A percentile compares a stretch with the other conserved stretches of the same genome.
phyloP scores from a whole-genome alignment of 768 basidiomycete species.

The Pleurotus salmoneostramineus region DNA sequence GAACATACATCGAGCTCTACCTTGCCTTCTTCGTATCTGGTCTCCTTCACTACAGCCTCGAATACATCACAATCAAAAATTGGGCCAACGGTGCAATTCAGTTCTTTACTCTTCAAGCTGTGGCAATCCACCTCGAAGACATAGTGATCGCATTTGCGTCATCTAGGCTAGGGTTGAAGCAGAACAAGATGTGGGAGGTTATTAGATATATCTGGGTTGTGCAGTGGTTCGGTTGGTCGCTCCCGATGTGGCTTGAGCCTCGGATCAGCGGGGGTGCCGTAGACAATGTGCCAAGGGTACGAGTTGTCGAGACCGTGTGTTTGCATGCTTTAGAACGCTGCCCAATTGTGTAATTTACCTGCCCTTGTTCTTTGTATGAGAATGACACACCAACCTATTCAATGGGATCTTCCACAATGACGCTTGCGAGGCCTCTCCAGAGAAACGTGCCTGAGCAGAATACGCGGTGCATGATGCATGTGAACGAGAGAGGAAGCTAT shows the following conservation, averaged over 20 bases:
- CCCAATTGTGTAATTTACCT: background rate
- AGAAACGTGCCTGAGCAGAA: background rate
- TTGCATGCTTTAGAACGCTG: background rate
- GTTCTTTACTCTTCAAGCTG: constrained; percentile 24
- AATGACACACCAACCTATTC: background rate
- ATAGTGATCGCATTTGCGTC: constrained; percentile 14
- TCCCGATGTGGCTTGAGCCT: background rate
- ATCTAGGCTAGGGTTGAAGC: background rate
- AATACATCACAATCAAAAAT: constrained; percentile 14
- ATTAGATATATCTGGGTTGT: constrained; percentile 14
- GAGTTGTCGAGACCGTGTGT: background rate
- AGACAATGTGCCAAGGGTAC: background rate
- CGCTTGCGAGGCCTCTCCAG: background rate
- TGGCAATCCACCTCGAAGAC: constrained; percentile 27
- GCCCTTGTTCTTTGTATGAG: background rate
- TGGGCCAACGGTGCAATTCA: constrained; percentile 11
- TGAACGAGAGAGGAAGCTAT: no score
- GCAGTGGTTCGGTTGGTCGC: constrained; percentile 11
- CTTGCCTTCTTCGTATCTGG: constrained; percentile 26
- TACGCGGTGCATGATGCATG: background rate
- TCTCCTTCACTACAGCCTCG: constrained; percentile 20
- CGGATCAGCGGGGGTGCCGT: background rate
- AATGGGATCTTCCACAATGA: background rate
- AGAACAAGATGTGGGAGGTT: background rate
- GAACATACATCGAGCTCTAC: constrained; percentile 24